Conservation (phyloP, 306 rosid species). For the Elaeagnus macrophylla region DNA sequence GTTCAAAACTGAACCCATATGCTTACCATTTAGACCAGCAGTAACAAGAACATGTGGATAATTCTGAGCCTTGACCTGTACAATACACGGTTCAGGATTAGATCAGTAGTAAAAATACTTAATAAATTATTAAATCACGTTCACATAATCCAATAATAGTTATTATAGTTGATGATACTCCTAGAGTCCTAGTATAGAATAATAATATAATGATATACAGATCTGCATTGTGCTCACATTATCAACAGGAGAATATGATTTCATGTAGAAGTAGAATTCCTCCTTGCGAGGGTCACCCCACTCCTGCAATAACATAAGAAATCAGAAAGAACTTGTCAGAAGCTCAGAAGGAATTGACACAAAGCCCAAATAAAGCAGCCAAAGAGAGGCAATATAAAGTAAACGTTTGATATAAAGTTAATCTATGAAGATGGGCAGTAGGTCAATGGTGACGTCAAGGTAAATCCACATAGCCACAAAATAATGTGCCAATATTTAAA, state of each 20-base stretch:
- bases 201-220: constrained; percentile 7
- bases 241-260: constrained; percentile 93
- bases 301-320: constrained; percentile 51
- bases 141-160: constrained; percentile 1
- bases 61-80: constrained; percentile 66
- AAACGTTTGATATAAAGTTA: no score
- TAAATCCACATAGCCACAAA: no score
- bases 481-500: no score
- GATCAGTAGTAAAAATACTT: not conserved
- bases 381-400: not conserved
- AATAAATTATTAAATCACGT: constrained; percentile 2
- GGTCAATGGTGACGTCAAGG: no score
- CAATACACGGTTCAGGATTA: constrained; percentile 13
- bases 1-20: not conserved
- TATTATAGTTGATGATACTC: not conserved
- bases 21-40: constrained; percentile 84
- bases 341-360: not conserved
- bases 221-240: constrained; percentile 51
- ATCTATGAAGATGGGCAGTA: no score
- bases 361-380: not conserved
- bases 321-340: not conserved
- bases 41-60: constrained; percentile 84
- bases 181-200: not conserved
- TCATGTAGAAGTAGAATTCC: constrained; percentile 89
- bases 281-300: constrained; percentile 97